Evolutionary conservation across 805 yeast species (phyloP), one percentile per base, ranked within the genome.

Genomic region (Hanseniaspora hatyaiensis): DNA sequence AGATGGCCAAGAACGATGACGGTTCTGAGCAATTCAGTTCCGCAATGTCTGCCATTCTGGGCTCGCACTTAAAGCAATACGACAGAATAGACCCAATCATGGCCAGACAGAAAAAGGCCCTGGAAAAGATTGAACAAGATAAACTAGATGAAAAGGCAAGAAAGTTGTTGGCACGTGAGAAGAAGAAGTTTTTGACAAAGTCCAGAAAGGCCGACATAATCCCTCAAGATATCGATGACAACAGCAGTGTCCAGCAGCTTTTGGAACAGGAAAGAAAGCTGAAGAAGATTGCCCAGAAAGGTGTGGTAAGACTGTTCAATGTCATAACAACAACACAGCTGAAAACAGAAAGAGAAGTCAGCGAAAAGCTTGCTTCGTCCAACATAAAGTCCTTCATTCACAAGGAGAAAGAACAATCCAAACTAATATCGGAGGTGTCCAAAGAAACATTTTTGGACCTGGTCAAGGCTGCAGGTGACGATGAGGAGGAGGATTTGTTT

Each of bases 391-490:
- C 65, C 37, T 59, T 56, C 51, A 57, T 66, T 20, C 62, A 58
- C 49, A 66, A 64, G 16, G 73, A 71, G 61, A 68, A 73, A 55
- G 80, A 80, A 54, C 61, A 57, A 49, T 57, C 57, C 42, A 75
- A 78, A 51, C 61, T 80, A 51, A 72, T 80, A 55, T 80, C 77
- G 34, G 95, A 87, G 56, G 72, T 88, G 47, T 81, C 95, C 4
- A 89, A 88, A 62, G 95, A 87, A 60, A 83, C 78, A 61, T 88
- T 88, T 59, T 72, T 88, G 63, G 95, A 87, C 63, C 69, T 88
- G 62, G 92, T 88, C 31, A 82, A 79, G 62, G 81, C 81, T 36
- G 87, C 87, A 2, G 88, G 82, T 46, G 72, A 74, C 20, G 54
- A 47, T 9, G 50, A 48, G n/a, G 47, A 48, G 6, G 47, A 40